Evolutionary conservation across 306 rosid species (phyloP), one percentile per base, ranked within the genome.

Genomic region (Luffa acutangula): DNA sequence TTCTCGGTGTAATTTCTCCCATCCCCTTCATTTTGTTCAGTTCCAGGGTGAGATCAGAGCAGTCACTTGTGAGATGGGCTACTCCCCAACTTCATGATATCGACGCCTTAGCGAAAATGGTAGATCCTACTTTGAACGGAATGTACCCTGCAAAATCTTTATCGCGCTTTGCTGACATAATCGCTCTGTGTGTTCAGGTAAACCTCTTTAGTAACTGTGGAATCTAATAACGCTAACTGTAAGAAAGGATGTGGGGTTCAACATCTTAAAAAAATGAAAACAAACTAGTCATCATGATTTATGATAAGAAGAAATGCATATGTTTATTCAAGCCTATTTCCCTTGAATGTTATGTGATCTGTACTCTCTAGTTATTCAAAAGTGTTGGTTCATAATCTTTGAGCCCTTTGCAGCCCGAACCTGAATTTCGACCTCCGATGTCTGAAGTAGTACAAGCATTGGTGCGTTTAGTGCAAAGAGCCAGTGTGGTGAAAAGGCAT

Each of bases 121-220:
- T 96, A 48, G 99, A 96, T 85, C 96, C 97, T 82, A 69, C 94
- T 63, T 81, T 96, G 75, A 86, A 91, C 39, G 98, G 99, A 84
- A 93, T 96, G 93, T 96, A 96, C 84, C 98, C 99, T 57, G 98
- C 98, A 0, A 96, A 96, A 81, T 96, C 99, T 45, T 85, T 96
- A 75, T 96, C 99, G 13, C 98, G 99, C 58, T 96, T 96, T 13
- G 99, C 99, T 0, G 97, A 93, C 78, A 85, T 96, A 64, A 90
- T 96, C 71, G 99, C 99, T 31, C 91, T 96, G 0, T 96, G 99
- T 84, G 98, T 93, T 82, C 97, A 93, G 99, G 99, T 96, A 89
- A 83, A 42, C 18, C 36, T 34, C 49, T 13, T 69, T 37, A 15
- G 51, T 39, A 66, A 18, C 20, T 15, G 74, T 3, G 11, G 3